phyloP scores from a whole-genome alignment of 768 basidiomycete species.

The Lentinula detonsa region DNA sequence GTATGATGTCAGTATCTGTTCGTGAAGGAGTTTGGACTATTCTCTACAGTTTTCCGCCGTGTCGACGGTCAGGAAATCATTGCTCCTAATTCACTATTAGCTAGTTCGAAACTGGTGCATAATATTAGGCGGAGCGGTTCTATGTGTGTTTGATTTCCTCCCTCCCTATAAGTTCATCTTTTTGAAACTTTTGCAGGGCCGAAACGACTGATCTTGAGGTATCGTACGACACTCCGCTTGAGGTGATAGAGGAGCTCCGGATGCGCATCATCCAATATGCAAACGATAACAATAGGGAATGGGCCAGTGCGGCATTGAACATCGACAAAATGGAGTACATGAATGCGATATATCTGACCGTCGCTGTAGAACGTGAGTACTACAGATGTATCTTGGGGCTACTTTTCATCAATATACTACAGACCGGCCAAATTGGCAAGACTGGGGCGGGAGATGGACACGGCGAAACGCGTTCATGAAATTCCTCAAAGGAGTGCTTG shows the following conservation, averaged over 20 bases:
- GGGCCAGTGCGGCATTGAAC: constrained; percentile 57
- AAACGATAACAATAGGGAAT: constrained; percentile 60
- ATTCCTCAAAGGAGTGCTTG: constrained; percentile 59
- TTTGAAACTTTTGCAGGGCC: constrained; percentile 32
- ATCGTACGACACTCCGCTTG: constrained; percentile 65
- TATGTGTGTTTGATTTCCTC: constrained; percentile 39
- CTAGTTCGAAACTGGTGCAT: constrained; percentile 69
- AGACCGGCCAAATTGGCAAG: constrained; percentile 84
- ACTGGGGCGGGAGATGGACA: constrained; percentile 78
- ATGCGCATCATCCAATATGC: constrained; percentile 56
- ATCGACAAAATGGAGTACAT: constrained; percentile 80
- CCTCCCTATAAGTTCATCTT: not conserved
- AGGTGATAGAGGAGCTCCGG: constrained; percentile 62
- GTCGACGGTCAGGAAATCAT: constrained; percentile 79
- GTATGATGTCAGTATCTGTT: constrained; percentile 29
- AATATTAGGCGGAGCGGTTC: constrained; percentile 72
- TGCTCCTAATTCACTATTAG: constrained; percentile 69
- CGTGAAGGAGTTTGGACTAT: constrained; percentile 76
- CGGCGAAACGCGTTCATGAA: constrained; percentile 76
- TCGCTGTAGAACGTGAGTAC: constrained; percentile 67
- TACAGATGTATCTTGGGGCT: not conserved
- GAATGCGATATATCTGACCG: constrained; percentile 59
- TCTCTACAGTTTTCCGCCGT: constrained; percentile 73
- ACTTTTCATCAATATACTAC: not conserved
- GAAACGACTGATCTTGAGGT: constrained; percentile 65